Conservation (phyloP, 768 basidiomycete species). For the Suillus americanus region DNA sequence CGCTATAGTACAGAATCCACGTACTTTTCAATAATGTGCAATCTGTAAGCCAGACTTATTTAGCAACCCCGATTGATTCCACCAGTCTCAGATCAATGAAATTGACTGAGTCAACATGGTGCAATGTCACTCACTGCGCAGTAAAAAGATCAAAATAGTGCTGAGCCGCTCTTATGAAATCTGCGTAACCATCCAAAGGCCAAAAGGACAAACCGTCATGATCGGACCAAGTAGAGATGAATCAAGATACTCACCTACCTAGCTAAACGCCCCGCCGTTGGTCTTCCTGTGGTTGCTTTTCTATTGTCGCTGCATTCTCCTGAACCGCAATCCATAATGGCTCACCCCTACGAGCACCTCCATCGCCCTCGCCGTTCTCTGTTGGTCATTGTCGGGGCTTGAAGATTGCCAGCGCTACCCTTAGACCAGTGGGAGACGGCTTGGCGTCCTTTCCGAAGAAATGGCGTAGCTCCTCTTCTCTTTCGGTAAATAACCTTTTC, state of each 20-base stretch:
- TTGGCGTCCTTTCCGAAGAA: conserved; percentile 24
- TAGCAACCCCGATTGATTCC: background rate
- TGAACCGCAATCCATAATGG: conserved; percentile 32
- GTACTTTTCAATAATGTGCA: background rate
- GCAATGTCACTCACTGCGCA: background rate
- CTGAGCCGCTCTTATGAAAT: background rate
- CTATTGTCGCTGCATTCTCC: conserved; percentile 24
- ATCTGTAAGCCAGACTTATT: background rate
- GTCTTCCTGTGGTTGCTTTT: conserved; percentile 18
- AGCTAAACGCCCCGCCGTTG: background rate
- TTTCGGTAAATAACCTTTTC: background rate
- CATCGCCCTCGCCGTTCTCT: conserved; percentile 24
- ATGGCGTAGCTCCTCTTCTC: conserved; percentile 11
- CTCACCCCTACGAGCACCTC: conserved; percentile 29
- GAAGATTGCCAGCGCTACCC: background rate
- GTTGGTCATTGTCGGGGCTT: conserved; percentile 11
- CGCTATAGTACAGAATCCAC: background rate
- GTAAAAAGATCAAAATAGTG: background rate
- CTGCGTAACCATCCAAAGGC: background rate
- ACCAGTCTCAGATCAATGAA: background rate
- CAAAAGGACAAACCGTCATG: background rate
- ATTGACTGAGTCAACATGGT: background rate
- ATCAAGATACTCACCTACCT: background rate
- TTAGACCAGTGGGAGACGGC: background rate
- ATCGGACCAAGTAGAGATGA: background rate